Evolutionary conservation across 2,329 filamentous ascomycete species (phyloP).

Genomic region (Helotiales sp.): DNA sequence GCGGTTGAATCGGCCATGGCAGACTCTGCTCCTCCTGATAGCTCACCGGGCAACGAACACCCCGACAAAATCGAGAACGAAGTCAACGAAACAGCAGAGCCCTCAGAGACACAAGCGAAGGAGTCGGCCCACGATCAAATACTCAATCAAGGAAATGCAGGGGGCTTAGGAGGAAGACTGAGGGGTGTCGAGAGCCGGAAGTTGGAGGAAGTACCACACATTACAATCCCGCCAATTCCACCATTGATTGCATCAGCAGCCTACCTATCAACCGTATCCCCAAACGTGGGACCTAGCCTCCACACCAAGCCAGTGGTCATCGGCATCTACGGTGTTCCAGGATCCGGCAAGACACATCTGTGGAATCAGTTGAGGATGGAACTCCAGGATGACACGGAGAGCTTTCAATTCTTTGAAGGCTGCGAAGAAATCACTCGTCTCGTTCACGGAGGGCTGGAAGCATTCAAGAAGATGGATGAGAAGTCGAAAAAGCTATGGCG

Average conservation of each 20-base stretch:
- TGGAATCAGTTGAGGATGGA: constrained; percentile 41
- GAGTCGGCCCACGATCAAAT: no score
- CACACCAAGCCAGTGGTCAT: constrained; percentile 42
- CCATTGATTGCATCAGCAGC: neutral
- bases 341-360: constrained; percentile 52
- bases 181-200: no score
- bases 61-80: no score
- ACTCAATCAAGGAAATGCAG: neutral
- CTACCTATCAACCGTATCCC: neutral
- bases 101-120: no score
- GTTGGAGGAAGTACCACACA: no score
- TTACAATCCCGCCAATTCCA: no score
- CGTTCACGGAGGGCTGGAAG: constrained; percentile 46
- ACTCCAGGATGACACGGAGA: constrained; percentile 33
- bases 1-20: no score
- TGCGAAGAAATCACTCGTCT: constrained; percentile 46
- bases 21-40: no score
- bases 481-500: constrained; percentile 42
- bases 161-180: no score
- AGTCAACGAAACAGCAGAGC: no score
- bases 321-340: constrained; percentile 55
- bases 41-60: no score
- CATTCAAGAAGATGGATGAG: constrained; percentile 44
- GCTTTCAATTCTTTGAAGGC: constrained; percentile 53
- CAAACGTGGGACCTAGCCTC: no score